Evolutionary conservation across 768 basidiomycete genomes (phyloP).

Genomic region (Kwoniella sp.): DNA sequence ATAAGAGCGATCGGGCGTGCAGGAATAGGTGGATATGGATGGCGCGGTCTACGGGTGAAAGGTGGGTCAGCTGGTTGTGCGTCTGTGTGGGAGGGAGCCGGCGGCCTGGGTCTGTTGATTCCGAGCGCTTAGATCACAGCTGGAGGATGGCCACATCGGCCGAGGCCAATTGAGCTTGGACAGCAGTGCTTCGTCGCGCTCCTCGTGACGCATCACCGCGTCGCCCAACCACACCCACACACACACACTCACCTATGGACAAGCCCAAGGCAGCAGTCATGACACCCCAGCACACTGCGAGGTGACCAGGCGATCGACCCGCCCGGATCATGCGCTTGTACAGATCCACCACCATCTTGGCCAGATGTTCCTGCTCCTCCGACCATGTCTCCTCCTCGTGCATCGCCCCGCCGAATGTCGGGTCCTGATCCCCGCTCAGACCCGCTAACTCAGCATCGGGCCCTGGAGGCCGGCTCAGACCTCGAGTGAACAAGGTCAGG

Average conservation of each 20-base stretch:
- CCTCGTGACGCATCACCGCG: too few species aligned
- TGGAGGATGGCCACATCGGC: too few species aligned
- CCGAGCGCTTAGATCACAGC: too few species aligned
- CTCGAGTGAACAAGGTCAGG: slow-evolving; percentile 78
- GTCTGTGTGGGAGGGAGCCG: too few species aligned
- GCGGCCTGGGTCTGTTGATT: too few species aligned
- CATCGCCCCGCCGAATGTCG: background rate
- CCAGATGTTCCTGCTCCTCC: slow-evolving; percentile 11
- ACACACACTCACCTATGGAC: slow-evolving; percentile 60
- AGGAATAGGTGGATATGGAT: slow-evolving; percentile 89
- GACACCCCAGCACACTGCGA: slow-evolving; percentile 83
- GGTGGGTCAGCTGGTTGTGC: background rate
- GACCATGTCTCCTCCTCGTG: background rate
- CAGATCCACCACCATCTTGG: slow-evolving; percentile 57
- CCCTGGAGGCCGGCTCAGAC: too few species aligned
- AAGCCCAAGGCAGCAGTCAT: slow-evolving; percentile 72
- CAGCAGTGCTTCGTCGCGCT: too few species aligned
- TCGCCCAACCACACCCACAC: too few species aligned
- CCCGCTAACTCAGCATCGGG: too few species aligned
- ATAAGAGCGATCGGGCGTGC: slow-evolving; percentile 81
- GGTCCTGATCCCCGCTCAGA: slow-evolving; percentile 26
- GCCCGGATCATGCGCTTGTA: slow-evolving; percentile 66
- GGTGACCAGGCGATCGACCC: slow-evolving; percentile 69
- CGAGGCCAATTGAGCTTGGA: too few species aligned
- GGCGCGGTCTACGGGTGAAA: slow-evolving; percentile 60